Evolutionary conservation across 352 stramenopile genomes (phyloP).

Genomic region (Pythium scleroteichum): DNA sequence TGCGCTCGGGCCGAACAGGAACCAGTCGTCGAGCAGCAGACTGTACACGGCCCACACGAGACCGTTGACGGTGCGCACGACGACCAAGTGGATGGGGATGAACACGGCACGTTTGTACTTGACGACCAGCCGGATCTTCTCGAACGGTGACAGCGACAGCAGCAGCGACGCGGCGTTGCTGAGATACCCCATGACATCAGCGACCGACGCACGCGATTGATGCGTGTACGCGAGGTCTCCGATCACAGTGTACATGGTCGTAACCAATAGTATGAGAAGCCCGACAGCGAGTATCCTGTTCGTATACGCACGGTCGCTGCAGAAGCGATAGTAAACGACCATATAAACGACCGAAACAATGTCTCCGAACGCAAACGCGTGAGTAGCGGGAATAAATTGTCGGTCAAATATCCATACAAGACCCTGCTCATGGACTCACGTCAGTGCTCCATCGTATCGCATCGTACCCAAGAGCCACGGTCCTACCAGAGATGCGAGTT

Average conservation of each 20-base stretch:
- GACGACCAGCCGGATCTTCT: conserved; percentile 58
- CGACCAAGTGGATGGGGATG: conserved; percentile 58
- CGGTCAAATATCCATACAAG: conserved; percentile 22
- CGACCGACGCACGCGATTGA: conserved; percentile 32
- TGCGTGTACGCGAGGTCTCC: conserved; percentile 6
- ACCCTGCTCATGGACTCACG: conserved; percentile 13
- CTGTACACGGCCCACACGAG: conserved; percentile 53
- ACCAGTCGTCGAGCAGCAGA: conserved; percentile 42
- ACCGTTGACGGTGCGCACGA: conserved; percentile 47
- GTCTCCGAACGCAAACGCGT: conserved; percentile 6
- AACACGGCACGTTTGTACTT: conserved; percentile 46
- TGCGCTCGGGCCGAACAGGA: conserved; percentile 56
- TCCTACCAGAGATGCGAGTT: conserved; percentile 47
- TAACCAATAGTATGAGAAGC: neutral
- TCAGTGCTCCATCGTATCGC: too few relatives aligned
- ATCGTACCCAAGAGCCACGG: too few relatives aligned
- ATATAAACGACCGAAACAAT: conserved; percentile 5
- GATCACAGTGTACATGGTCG: conserved; percentile 1
- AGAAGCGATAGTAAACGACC: conserved; percentile 12
- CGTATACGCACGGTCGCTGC: neutral
- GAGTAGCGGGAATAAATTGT: conserved; percentile 14
- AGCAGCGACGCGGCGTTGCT: conserved; percentile 41
- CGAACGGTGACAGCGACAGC: conserved; percentile 56
- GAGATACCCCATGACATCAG: conserved; percentile 43
- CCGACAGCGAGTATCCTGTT: conserved; percentile 1